phyloP scores from a whole-genome alignment of 495 filamentous ascomycete genomes.

The Immersiella caudata region DNA sequence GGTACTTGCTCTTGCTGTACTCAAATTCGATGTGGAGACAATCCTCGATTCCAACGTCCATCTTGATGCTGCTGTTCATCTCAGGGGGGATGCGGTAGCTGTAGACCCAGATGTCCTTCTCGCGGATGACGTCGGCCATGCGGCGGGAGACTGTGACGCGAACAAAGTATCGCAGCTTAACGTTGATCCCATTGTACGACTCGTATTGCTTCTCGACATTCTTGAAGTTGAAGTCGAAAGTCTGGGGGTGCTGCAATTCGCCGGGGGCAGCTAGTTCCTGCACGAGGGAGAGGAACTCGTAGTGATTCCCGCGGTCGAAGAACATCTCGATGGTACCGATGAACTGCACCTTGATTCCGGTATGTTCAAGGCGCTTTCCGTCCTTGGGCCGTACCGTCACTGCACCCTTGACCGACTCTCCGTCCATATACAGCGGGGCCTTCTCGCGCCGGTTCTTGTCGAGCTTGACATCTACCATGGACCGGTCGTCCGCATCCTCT shows the following conservation, averaged over 20 bases:
- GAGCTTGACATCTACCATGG: constrained; percentile 94
- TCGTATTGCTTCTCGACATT: constrained; percentile 99
- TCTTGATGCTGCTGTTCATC: constrained; percentile 98
- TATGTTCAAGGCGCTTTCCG: constrained; percentile 96
- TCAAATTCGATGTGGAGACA: constrained; percentile 99
- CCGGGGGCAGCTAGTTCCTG: constrained; percentile 96
- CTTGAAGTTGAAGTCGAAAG: constrained; percentile 99
- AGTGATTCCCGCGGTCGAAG: constrained; percentile 98
- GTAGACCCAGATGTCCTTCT: constrained; percentile 99
- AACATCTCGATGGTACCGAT: constrained; percentile 99
- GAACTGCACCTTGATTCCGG: constrained; percentile 99
- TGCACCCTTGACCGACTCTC: constrained; percentile 93
- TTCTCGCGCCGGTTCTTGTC: constrained; percentile 97
- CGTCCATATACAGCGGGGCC: constrained; percentile 95
- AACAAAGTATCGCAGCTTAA: constrained; percentile 97
- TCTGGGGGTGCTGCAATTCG: constrained; percentile 97
- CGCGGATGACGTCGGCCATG: constrained; percentile 96
- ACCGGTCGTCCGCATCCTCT: constrained; percentile 88
- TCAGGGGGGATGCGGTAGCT: constrained; percentile 97
- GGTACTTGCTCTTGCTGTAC: constrained; percentile 98
- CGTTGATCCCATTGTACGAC: constrained; percentile 99
- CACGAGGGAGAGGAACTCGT: constrained; percentile 95
- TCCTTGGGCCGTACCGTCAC: constrained; percentile 97
- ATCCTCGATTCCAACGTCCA: constrained; percentile 99
- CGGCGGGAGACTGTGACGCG: constrained; percentile 93